Evolutionary conservation across 805 yeast genomes (phyloP), one percentile per base, ranked within the genome.

Genomic region (Nakazawaea sp.): DNA sequence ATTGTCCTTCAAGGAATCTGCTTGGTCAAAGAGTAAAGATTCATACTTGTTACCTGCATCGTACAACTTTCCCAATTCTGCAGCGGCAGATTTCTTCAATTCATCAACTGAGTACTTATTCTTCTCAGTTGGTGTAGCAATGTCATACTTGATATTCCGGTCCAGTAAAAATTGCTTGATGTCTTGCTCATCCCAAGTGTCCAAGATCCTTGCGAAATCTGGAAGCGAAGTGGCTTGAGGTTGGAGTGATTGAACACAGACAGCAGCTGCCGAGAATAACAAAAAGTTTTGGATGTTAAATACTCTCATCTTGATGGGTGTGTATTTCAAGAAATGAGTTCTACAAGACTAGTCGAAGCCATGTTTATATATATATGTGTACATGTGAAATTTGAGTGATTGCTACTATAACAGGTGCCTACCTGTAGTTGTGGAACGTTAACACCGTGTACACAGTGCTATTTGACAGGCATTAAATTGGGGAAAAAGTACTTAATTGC

Each of bases 111-210:
- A 5, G 44, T 41, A 18, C 45, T 21, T 2, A 51, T 45, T 12
- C 46, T 40, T 30, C 43, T 45, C 34, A 49, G 47, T 20, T 51
- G 55, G 27, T 45, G 24, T 51, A 33, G 5, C 46, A 54, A 45
- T 7, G 53, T 46, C 4, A 43, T 50, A 36, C 6, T 44, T 34
- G 17, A 58, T 42, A 11, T 51, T 44, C 30, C 58, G 53, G 38
- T 56, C 62, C 12, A 38, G 32, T 28, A 58, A 50, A 32, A 58
- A 58, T 19, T 56, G 54, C 32, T 52, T 48, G 18, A 57, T 32
- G 33, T 58, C 64, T 45, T 35, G 17, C n/a, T 43, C 36, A 11
- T 49, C 49, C 13, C 46, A 41, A 4, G 52, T 35, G 9, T 35
- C 39, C 4, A 35, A 12, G 16, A 35, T 26, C 29, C 17, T 35